Conservation (phyloP, 2,329 filamentous ascomycete genomes). For the Thelonectria blattea region DNA sequence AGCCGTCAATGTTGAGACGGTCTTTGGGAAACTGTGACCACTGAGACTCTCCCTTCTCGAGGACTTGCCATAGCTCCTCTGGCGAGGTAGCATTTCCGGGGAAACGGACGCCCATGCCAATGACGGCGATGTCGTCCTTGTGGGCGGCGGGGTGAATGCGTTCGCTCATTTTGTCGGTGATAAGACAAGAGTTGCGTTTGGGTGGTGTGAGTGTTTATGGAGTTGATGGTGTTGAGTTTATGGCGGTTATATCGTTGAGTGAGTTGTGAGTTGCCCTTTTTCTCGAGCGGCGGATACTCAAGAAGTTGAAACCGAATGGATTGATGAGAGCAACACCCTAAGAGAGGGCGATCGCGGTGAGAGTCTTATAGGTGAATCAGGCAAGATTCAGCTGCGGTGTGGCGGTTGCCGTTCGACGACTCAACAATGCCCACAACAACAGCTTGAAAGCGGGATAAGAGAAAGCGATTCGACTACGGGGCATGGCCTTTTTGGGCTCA, state of each 20-base stretch:
- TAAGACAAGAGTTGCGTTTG: background rate
- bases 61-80: constrained; percentile 56
- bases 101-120: constrained; percentile 59
- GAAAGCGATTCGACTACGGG: background rate
- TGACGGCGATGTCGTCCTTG: constrained; percentile 56
- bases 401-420: too few species aligned
- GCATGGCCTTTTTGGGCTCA: background rate
- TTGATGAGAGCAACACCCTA: background rate
- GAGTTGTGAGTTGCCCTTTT: background rate
- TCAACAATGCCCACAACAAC: background rate
- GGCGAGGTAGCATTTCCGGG: constrained; percentile 55
- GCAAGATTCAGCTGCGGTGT: background rate
- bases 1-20: constrained; percentile 59
- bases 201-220: background rate
- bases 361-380: background rate
- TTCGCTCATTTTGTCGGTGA: background rate
- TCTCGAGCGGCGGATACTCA: background rate
- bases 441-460: background rate
- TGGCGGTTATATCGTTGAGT: background rate
- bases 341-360: background rate
- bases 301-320: background rate
- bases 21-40: constrained; percentile 56
- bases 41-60: constrained; percentile 50
- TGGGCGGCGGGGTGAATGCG: constrained; percentile 7
- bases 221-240: background rate